A percentile compares a stretch with the other conserved stretches of the same genome.
Conservation (phyloP, 1,139 yeast species). For the Saccharomyces hybrid region DNA sequence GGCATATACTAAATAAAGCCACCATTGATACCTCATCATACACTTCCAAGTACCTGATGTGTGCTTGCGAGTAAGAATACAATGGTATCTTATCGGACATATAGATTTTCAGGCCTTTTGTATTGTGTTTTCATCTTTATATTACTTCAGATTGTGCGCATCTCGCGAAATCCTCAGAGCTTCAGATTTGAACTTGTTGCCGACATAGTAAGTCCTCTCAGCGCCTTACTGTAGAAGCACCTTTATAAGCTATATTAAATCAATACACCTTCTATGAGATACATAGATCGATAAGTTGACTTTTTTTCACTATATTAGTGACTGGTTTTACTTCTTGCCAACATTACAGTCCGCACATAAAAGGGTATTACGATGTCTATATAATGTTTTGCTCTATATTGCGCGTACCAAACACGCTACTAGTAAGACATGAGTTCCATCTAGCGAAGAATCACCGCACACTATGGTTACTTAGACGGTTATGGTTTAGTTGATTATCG, state of each 20-base stretch:
- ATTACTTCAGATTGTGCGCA: background rate
- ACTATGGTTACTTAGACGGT: background rate
- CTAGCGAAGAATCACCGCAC: background rate
- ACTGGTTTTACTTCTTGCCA: no score
- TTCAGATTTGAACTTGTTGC: background rate
- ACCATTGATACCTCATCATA: background rate
- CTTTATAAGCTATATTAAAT: no score
- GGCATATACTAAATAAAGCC: slow-evolving; percentile 5
- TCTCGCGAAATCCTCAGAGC: background rate
- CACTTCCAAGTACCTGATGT: background rate
- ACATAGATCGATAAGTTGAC: background rate
- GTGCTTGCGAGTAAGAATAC: background rate
- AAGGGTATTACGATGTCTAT: background rate
- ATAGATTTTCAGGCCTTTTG: background rate
- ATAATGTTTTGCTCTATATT: no score
- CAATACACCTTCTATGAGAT: background rate
- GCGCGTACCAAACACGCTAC: background rate
- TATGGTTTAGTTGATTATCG: background rate
- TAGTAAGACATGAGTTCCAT: no score
- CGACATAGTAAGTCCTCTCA: background rate
- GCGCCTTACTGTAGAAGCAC: background rate
- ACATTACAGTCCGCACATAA: background rate
- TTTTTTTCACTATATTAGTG: background rate
- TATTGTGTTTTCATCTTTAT: background rate
- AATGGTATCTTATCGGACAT: background rate